Conservation (phyloP, 257 asterid genomes). For the Schizonepeta tenuifolia region DNA sequence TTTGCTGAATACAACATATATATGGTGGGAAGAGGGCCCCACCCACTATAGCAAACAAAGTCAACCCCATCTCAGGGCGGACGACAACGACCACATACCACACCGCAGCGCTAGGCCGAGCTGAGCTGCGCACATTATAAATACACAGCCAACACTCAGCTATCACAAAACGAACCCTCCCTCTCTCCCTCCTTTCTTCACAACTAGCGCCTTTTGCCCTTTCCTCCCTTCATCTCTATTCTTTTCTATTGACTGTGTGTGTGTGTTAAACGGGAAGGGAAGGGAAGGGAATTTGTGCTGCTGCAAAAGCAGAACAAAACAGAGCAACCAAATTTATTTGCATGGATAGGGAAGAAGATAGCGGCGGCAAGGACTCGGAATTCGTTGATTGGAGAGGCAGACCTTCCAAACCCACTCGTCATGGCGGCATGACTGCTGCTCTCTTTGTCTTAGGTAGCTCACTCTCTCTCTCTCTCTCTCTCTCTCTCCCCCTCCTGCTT, state of each 20-base stretch:
- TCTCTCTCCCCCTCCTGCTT: no score
- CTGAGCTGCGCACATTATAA: constrained; percentile 25
- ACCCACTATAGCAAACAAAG: constrained; percentile 37
- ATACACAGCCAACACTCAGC: constrained; percentile 25
- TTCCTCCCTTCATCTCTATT: background rate
- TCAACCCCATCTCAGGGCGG: constrained; percentile 40
- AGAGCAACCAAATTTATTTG: background rate
- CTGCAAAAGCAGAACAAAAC: background rate
- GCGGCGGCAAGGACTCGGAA: constrained; percentile 12
- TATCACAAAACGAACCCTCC: background rate
- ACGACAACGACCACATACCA: no score
- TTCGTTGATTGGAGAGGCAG: constrained; percentile 75
- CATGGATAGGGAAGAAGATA: constrained; percentile 44
- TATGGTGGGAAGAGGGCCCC: constrained; percentile 40
- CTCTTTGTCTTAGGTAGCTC: constrained; percentile 61
- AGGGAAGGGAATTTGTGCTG: no score
- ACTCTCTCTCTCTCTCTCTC: background rate
- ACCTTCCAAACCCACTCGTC: constrained; percentile 56
- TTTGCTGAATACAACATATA: constrained; percentile 39
- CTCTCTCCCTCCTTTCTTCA: background rate
- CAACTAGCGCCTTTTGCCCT: no score
- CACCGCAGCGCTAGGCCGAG: no score
- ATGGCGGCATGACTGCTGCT: constrained; percentile 84
- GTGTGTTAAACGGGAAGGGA: background rate
- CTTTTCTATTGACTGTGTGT: background rate